Evolutionary conservation across 768 basidiomycete genomes (phyloP).

Genomic region (Lactarius hatsudake): DNA sequence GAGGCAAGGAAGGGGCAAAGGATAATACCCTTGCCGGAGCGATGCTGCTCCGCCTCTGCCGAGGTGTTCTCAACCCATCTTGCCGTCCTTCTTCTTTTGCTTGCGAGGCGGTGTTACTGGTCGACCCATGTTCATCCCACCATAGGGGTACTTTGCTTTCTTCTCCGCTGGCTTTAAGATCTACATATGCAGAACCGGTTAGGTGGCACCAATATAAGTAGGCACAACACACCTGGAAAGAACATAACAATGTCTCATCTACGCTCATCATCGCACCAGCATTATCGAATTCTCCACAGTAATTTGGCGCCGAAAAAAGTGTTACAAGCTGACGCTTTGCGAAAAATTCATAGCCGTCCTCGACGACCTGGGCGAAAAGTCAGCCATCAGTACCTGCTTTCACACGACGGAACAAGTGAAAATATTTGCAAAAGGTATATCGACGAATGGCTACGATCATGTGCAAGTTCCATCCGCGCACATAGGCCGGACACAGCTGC

Average conservation of each 20-base stretch:
- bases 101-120: slow-evolving; percentile 96
- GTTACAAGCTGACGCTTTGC: slow-evolving; percentile 97
- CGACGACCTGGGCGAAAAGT: slow-evolving; percentile 68
- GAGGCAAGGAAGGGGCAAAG: slow-evolving; percentile 15
- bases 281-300: slow-evolving; percentile 97
- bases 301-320: slow-evolving; percentile 94
- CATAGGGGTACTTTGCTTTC: slow-evolving; percentile 91
- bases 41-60: slow-evolving; percentile 14
- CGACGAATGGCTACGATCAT: not conserved
- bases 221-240: slow-evolving; percentile 75
- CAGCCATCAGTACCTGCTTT: not conserved
- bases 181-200: slow-evolving; percentile 39
- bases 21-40: slow-evolving; percentile 6
- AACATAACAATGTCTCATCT: slow-evolving; percentile 94
- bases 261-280: slow-evolving; percentile 99
- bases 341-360: slow-evolving; percentile 99
- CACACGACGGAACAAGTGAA: not conserved
- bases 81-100: slow-evolving; percentile 94
- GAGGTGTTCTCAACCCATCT: slow-evolving; percentile 43
- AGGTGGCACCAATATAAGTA: not conserved
- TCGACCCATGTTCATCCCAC: slow-evolving; percentile 81
- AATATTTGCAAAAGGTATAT: not conserved
- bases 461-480: slow-evolving; percentile 3
- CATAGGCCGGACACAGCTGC: not conserved
- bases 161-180: slow-evolving; percentile 99